Conservation (phyloP, 2,329 filamentous ascomycete genomes). For the Peltaster fructicola region DNA sequence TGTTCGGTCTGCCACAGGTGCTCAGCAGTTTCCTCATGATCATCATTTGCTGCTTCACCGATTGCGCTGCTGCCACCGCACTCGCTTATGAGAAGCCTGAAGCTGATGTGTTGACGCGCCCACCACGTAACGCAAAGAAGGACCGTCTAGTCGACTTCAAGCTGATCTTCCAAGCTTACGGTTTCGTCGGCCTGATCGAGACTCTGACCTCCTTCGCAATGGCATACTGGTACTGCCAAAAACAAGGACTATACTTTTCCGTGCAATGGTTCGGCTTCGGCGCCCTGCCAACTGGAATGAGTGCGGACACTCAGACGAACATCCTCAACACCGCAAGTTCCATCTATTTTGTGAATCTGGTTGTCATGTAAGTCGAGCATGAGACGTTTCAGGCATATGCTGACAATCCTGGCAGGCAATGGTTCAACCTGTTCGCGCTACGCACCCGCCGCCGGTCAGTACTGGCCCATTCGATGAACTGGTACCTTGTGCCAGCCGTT, state of each 20-base stretch:
- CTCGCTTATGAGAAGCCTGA: conserved; percentile 64
- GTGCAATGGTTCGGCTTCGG: conserved; percentile 53
- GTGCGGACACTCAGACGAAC: conserved; percentile 34
- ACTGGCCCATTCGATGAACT: conserved; percentile 58
- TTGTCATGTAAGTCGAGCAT: conserved; percentile 45
- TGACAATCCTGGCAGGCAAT: conserved; percentile 33
- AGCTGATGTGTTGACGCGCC: conserved; percentile 52
- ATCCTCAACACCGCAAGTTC: conserved; percentile 48
- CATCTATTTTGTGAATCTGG: conserved; percentile 65
- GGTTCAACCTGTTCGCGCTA: conserved; percentile 56
- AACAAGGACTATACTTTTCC: conserved; percentile 45
- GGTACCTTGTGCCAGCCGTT: conserved; percentile 53
- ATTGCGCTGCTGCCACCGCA: conserved; percentile 54
- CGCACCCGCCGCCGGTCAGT: conserved; percentile 43
- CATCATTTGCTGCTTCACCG: conserved; percentile 49
- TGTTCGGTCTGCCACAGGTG: conserved; percentile 56
- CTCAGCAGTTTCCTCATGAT: conserved; percentile 55
- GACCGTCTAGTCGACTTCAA: conserved; percentile 58
- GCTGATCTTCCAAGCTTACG: conserved; percentile 56
- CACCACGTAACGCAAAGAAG: conserved; percentile 48
- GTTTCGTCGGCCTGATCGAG: conserved; percentile 43
- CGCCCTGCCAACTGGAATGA: conserved; percentile 27
- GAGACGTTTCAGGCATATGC: neutral
- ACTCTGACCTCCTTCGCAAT: conserved; percentile 26
- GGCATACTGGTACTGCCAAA: conserved; percentile 27